These are phyloP conservation scores for Aureobasidium melanogenum DNA, from an alignment of 2,329 filamentous ascomycete genomes.

Conservation along the genomic window DNA sequence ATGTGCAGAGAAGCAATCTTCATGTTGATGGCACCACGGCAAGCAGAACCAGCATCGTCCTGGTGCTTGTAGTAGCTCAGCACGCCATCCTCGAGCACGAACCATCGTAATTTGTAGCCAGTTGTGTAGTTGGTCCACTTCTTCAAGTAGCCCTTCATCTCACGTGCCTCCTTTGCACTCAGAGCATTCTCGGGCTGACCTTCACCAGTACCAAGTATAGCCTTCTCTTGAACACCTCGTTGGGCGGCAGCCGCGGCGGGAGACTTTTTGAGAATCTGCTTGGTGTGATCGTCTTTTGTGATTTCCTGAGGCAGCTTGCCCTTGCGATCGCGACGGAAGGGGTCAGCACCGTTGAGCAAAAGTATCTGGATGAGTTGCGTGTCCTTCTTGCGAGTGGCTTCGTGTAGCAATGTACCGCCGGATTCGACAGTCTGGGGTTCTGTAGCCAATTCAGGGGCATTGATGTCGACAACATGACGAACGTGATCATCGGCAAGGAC, in stretches of 20 bases:
- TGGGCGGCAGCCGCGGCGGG: slow-evolving; percentile 91
- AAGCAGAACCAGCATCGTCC: slow-evolving; percentile 91
- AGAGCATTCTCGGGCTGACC: slow-evolving; percentile 40
- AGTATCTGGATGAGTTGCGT: slow-evolving; percentile 81
- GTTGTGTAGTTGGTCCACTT: slow-evolving; percentile 99
- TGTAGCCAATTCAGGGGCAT: slow-evolving; percentile 78
- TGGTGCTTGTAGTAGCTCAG: slow-evolving; percentile 99
- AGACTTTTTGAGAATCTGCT: slow-evolving; percentile 83
- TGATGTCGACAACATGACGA: slow-evolving; percentile 82
- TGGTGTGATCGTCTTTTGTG: slow-evolving; percentile 86
- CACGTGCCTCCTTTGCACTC: slow-evolving; percentile 76
- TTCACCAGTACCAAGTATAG: slow-evolving; percentile 56
- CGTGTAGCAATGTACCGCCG: slow-evolving; percentile 88
- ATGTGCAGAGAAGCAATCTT: slow-evolving; percentile 89
- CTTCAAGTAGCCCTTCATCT: slow-evolving; percentile 98
- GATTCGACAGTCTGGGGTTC: slow-evolving; percentile 67
- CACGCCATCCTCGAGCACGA: slow-evolving; percentile 93
- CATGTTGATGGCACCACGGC: slow-evolving; percentile 98
- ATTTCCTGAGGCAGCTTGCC: slow-evolving; percentile 94
- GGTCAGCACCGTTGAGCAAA: slow-evolving; percentile 87
- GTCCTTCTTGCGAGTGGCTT: slow-evolving; percentile 83
- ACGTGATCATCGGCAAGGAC: slow-evolving; percentile 77
- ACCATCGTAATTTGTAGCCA: slow-evolving; percentile 95
- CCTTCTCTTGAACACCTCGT: slow-evolving; percentile 92
- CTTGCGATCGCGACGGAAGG: slow-evolving; percentile 88